Percentiles rank a stretch among this genome's conserved stretches.
Conservation (phyloP, 169 alveolate genomes). For the Toxoplasma gondii region DNA sequence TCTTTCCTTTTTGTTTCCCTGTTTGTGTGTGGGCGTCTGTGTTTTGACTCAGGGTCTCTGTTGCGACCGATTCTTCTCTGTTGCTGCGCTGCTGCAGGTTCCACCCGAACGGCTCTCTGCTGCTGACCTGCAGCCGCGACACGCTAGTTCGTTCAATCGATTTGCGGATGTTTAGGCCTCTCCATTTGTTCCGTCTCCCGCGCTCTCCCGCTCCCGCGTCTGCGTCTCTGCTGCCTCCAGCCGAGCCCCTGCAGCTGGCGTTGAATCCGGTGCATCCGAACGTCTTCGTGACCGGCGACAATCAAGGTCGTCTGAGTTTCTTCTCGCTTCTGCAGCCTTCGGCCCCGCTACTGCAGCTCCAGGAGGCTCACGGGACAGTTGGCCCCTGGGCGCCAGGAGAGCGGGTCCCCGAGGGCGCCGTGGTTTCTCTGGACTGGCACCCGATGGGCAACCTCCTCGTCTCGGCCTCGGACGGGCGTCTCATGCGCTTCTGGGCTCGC, state of each 20-base stretch:
- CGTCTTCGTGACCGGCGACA: slow-evolving; percentile 81
- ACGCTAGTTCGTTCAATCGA: slow-evolving; percentile 57
- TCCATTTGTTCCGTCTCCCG: not conserved
- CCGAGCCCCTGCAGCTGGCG: slow-evolving; percentile 78
- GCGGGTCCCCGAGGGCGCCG: slow-evolving; percentile 57
- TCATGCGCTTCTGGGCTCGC: slow-evolving; percentile 78
- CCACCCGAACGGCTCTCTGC: slow-evolving; percentile 38
- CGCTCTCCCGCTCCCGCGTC: slow-evolving; percentile 14
- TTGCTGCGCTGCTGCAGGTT: not conserved
- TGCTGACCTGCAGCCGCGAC: slow-evolving; percentile 67
- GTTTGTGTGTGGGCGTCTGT: no score
- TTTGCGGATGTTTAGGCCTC: slow-evolving; percentile 59
- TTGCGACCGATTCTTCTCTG: no score
- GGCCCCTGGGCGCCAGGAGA: slow-evolving; percentile 58
- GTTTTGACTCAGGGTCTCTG: no score
- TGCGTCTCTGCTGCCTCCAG: not conserved
- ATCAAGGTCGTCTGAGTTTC: slow-evolving; percentile 77
- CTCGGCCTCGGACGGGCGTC: slow-evolving; percentile 84
- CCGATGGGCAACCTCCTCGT: slow-evolving; percentile 90
- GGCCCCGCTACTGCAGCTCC: slow-evolving; percentile 73
- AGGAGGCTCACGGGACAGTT: slow-evolving; percentile 71
- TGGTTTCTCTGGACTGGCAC: slow-evolving; percentile 86
- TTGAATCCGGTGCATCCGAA: slow-evolving; percentile 86
- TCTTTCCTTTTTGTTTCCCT: not conserved
- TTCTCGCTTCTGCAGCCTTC: slow-evolving; percentile 72